Percentiles rank a stretch among this genome's conserved stretches.
These are phyloP conservation scores for Linum usitatissimum DNA, from an alignment of 345 rosid species.

Conservation along the genomic window DNA sequence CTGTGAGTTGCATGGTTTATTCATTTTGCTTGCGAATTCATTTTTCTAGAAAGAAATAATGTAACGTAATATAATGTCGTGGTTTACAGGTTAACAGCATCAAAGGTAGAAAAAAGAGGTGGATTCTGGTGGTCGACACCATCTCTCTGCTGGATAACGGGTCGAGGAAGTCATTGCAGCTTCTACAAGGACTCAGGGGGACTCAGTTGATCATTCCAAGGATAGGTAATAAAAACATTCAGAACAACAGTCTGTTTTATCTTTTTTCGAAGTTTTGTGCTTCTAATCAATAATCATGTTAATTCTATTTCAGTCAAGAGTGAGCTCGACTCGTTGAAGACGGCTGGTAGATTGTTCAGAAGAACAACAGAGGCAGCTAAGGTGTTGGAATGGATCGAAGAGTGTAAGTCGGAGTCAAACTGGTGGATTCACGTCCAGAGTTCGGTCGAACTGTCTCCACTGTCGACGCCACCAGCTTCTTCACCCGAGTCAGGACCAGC, in stretches of 20 bases:
- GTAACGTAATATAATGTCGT: background rate
- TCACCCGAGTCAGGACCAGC: slow-evolving; percentile 36
- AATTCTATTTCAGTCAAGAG: slow-evolving; percentile 50
- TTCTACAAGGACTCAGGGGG: slow-evolving; percentile 79
- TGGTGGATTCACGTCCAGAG: slow-evolving; percentile 87
- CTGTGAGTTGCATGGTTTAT: slow-evolving; percentile 29
- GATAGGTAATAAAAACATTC: slow-evolving; percentile 37
- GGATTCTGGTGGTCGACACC: slow-evolving; percentile 70
- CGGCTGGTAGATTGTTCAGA: slow-evolving; percentile 34
- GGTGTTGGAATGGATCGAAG: slow-evolving; percentile 71
- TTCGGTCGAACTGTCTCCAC: slow-evolving; percentile 39
- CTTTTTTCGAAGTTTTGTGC: background rate
- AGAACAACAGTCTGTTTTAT: too few species aligned
- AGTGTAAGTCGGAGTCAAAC: slow-evolving; percentile 43
- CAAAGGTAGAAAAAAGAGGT: slow-evolving; percentile 37
- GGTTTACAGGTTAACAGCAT: slow-evolving; percentile 33
- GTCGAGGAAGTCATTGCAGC: slow-evolving; percentile 59
- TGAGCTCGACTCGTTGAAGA: slow-evolving; percentile 62
- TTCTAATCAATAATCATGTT: background rate
- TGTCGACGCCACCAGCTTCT: slow-evolving; percentile 59
- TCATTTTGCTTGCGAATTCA: background rate
- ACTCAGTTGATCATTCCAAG: slow-evolving; percentile 63
- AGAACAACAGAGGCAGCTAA: slow-evolving; percentile 46
- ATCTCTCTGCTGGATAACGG: slow-evolving; percentile 56
- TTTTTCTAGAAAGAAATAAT: background rate